phyloP scores from a whole-genome alignment of 1,284 basidiomycete genomes.

The Naganishia cerealis region DNA sequence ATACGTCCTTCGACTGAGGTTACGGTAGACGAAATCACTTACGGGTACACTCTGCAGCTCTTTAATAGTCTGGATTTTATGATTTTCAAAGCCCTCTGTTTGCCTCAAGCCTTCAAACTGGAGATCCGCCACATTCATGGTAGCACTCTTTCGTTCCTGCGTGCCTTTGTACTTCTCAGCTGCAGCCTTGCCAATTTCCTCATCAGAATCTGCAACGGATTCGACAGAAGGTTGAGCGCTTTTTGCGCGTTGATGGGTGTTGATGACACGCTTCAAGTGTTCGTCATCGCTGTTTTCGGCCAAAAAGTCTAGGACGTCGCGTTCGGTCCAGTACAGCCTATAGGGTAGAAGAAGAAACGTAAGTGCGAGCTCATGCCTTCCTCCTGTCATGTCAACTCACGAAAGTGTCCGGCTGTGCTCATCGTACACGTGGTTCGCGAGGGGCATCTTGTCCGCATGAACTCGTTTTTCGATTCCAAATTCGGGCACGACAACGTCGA shows the following conservation, averaged over 20 bases:
- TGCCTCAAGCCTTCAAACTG: slow-evolving; percentile 75
- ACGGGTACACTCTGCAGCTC: slow-evolving; percentile 88
- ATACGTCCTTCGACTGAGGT: not conserved
- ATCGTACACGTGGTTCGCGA: slow-evolving; percentile 93
- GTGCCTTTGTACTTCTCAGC: slow-evolving; percentile 62
- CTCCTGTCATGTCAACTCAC: slow-evolving; percentile 35
- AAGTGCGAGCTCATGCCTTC: slow-evolving; percentile 54
- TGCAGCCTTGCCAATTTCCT: slow-evolving; percentile 74
- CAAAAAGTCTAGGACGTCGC: slow-evolving; percentile 89
- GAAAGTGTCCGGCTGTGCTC: slow-evolving; percentile 80
- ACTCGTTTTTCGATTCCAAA: slow-evolving; percentile 98
- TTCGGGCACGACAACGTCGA: slow-evolving; percentile 84
- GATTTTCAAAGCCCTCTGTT: slow-evolving; percentile 63
- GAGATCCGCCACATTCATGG: slow-evolving; percentile 49
- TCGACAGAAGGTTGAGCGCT: slow-evolving; percentile 71
- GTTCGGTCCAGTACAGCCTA: slow-evolving; percentile 68
- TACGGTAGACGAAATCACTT: slow-evolving; percentile 43
- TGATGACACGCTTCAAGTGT: slow-evolving; percentile 86
- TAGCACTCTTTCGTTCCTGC: slow-evolving; percentile 26
- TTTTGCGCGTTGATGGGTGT: slow-evolving; percentile 73
- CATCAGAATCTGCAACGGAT: slow-evolving; percentile 44
- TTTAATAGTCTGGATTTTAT: slow-evolving; percentile 87
- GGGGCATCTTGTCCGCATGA: slow-evolving; percentile 97
- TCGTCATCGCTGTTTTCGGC: slow-evolving; percentile 82
- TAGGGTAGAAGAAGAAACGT: slow-evolving; percentile 6